Evolutionary conservation across 2,329 filamentous ascomycete species (phyloP).

Genomic region (Aaosphaeria arxii): DNA sequence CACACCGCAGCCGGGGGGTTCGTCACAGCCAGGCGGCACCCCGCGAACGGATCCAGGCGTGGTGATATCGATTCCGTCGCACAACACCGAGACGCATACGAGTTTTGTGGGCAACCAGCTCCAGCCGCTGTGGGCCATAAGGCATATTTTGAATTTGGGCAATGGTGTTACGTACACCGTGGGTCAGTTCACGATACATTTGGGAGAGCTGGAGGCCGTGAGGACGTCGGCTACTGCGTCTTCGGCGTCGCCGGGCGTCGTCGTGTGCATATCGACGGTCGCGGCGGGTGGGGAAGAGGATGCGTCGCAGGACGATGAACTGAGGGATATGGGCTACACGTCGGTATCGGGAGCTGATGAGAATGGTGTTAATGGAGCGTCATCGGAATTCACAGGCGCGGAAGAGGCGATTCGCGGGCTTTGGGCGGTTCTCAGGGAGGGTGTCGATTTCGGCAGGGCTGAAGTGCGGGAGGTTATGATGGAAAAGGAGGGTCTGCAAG

Average conservation of each 20-base stretch:
- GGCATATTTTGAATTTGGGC: conserved; percentile 18
- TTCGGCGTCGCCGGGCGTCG: conserved; percentile 19
- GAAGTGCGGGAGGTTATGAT: conserved; percentile 28
- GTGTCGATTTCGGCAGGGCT: conserved; percentile 18
- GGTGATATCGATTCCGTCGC: conserved; percentile 20
- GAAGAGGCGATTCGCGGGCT: conserved; percentile 20
- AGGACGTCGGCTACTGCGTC: conserved; percentile 13
- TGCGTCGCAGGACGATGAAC: conserved; percentile 5
- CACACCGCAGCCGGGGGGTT: conserved; percentile 1
- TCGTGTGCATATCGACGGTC: conserved; percentile 23
- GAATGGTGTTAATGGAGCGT: conserved; percentile 4
- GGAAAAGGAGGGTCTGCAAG: conserved; percentile 5
- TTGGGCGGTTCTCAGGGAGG: conserved; percentile 21
- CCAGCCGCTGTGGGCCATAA: conserved; percentile 24
- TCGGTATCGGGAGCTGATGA: background rate
- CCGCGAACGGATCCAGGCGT: conserved; percentile 2
- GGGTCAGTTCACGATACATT: conserved; percentile 22
- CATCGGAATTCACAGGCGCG: conserved; percentile 17
- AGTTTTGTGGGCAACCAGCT: conserved; percentile 16
- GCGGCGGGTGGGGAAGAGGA: conserved; percentile 6
- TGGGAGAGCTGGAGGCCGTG: conserved; percentile 23
- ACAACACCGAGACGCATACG: conserved; percentile 19
- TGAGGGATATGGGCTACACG: conserved; percentile 1
- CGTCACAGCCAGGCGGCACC: background rate
- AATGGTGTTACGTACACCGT: conserved; percentile 18